Evolutionary conservation across 768 basidiomycete species (phyloP), one percentile per base, ranked within the genome.

Genomic region (Kwoniella mangroviensis): DNA sequence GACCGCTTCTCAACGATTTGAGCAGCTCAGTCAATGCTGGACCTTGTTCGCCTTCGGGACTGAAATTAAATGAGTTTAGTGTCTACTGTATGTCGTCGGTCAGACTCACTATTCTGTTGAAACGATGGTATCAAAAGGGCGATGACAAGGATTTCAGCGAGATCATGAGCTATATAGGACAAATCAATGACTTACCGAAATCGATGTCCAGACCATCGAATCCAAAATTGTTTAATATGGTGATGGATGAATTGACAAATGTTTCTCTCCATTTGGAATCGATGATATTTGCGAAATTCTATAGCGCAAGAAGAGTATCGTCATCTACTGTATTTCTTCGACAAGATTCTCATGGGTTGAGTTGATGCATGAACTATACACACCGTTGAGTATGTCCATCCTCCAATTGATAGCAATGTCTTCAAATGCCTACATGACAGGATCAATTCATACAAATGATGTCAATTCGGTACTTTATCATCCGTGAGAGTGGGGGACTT

Each of bases 201-300:
- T 68, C 67, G 10, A 68, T 13, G 57, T 67, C 75, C 51, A 51
- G 72, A 71, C 96, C 96, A 74, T 98, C 96, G 24, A 98, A 83
- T 0, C 94, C 96, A 67, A 92, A 92, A 82, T 98, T 88, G 79
- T 98, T 94, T 42, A 98, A 84, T 4, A 98, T 78, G 71, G 87
- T 86, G 49, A 98, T 86, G 0, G 93, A 86, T 26, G 89, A 90
- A 49, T 87, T 84, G 21, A 94, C 93, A 75, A 99, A 99, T 59
- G 86, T 88, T 10, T 87, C 85, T 28, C 94, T 87, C 56, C 88
- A 85, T 2, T 85, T 72, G 0, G 90, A 86, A 49, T 87, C 86
- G 63, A 90, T 85, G 58, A 97, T 91, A 49, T 94, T 88, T 7
- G 90, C 90, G 84, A 98, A 92, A 51, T 89, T 88, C 28, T 92